Conservation (phyloP, 768 basidiomycete genomes). For the Termitomyces sp. region DNA sequence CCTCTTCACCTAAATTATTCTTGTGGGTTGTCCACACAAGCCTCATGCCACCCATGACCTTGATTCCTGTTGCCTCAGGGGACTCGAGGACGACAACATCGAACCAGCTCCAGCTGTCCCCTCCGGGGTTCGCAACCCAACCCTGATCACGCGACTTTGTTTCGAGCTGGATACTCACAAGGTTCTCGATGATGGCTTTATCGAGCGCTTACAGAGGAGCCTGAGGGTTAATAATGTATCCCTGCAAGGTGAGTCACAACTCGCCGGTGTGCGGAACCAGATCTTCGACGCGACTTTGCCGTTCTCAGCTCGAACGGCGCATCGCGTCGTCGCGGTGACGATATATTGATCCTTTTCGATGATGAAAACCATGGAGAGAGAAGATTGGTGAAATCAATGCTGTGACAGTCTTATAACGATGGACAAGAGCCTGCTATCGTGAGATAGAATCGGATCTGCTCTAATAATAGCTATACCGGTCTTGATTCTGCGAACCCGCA, state of each 20-base stretch:
- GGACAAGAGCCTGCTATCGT: background rate
- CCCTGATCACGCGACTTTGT: slow-evolving; percentile 24
- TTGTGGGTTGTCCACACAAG: slow-evolving; percentile 28
- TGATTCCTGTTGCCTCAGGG: slow-evolving; percentile 17
- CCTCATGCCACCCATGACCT: slow-evolving; percentile 21
- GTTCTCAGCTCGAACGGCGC: slow-evolving; percentile 8
- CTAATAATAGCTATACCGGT: too few relatives aligned
- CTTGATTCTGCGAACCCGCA: too few relatives aligned
- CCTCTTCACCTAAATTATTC: slow-evolving; percentile 12
- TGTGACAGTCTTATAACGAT: background rate
- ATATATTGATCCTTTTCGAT: slow-evolving; percentile 16
- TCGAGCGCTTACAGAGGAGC: slow-evolving; percentile 18
- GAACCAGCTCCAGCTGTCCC: slow-evolving; percentile 30
- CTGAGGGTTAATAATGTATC: background rate
- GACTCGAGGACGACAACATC: slow-evolving; percentile 27
- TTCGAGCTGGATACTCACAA: slow-evolving; percentile 25
- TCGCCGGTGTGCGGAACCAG: slow-evolving; percentile 24
- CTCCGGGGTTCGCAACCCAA: slow-evolving; percentile 9
- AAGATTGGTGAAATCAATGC: background rate
- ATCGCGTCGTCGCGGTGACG: background rate
- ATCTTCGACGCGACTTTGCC: slow-evolving; percentile 14
- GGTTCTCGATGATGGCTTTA: slow-evolving; percentile 16
- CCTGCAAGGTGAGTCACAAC: background rate
- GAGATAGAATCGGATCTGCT: too few relatives aligned
- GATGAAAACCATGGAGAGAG: slow-evolving; percentile 10